Evolutionary conservation across 768 basidiomycete species (phyloP).

Genomic region (Tylopilus plumbeoviolaceoides): DNA sequence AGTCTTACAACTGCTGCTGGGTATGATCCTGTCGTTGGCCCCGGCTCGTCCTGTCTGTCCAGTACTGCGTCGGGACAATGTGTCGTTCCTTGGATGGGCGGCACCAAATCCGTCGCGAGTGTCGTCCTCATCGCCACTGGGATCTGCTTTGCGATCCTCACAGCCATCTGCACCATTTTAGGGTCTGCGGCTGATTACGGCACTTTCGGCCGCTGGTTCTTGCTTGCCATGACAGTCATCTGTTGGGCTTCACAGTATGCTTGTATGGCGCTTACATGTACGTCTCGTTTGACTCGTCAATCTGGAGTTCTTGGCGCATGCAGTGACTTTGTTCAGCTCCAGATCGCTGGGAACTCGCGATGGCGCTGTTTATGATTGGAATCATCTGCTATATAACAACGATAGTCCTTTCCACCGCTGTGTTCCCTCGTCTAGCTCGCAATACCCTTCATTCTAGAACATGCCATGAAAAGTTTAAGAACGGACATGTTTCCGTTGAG

Average conservation of each 20-base stretch:
- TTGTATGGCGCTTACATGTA: constrained; percentile 69
- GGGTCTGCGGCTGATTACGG: constrained; percentile 40
- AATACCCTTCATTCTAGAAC: constrained; percentile 64
- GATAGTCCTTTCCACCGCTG: constrained; percentile 73
- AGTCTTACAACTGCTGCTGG: constrained; percentile 48
- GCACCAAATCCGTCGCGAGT: constrained; percentile 71
- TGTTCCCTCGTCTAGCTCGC: constrained; percentile 76
- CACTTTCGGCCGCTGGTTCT: constrained; percentile 70
- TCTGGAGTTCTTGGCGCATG: not conserved
- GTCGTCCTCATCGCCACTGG: constrained; percentile 77
- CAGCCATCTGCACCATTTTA: constrained; percentile 75
- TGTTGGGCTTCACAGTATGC: constrained; percentile 83
- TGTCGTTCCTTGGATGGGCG: constrained; percentile 72
- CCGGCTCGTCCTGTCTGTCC: constrained; percentile 65
- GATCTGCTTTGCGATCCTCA: constrained; percentile 76
- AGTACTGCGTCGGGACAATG: constrained; percentile 62
- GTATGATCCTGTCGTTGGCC: constrained; percentile 73
- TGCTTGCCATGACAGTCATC: constrained; percentile 64
- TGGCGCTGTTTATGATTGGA: constrained; percentile 76
- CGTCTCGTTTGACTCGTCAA: constrained; percentile 13
- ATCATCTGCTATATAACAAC: constrained; percentile 80
- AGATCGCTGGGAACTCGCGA: constrained; percentile 67
- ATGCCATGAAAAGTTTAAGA: constrained; percentile 52
- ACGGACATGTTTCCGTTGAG: constrained; percentile 55
- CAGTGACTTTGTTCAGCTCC: constrained; percentile 39